A percentile compares a stretch with the other conserved stretches of the same genome.
Conservation (phyloP, 495 filamentous ascomycete genomes). For the Neurospora cerealis region DNA sequence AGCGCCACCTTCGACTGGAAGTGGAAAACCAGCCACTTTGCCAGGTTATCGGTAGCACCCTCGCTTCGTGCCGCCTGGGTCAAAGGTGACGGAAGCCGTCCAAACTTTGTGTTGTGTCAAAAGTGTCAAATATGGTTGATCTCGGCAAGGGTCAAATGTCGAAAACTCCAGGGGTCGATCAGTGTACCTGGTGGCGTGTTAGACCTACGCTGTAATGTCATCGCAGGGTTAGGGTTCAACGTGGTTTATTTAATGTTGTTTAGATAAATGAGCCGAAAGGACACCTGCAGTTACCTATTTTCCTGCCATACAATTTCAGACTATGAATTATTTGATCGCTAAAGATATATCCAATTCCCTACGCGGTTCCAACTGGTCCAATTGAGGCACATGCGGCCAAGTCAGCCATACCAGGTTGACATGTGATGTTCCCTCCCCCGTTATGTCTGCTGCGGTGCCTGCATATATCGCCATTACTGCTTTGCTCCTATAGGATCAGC, state of each 20-base stretch:
- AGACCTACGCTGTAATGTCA: background rate
- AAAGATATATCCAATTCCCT: fast-evolving
- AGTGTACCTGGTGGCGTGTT: background rate
- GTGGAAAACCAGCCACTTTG: background rate
- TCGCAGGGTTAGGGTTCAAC: background rate
- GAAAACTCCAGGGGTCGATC: background rate
- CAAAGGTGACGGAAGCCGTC: background rate
- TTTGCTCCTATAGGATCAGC: background rate
- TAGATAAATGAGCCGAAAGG: no score
- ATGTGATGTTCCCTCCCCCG: background rate
- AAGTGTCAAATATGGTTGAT: background rate
- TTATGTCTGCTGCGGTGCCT: background rate
- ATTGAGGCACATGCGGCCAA: background rate
- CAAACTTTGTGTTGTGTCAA: background rate
- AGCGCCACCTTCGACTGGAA: background rate
- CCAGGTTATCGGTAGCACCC: background rate
- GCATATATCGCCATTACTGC: background rate
- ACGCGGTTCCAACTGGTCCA: background rate
- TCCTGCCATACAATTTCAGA: background rate
- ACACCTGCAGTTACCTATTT: background rate
- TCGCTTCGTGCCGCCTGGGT: background rate
- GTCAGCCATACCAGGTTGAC: background rate
- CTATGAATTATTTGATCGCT: background rate
- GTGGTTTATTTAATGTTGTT: no score
- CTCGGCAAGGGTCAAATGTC: background rate